Evolutionary conservation across 768 basidiomycete genomes (phyloP), one percentile per base, ranked within the genome.

Genomic region (Dacryopinax spathularia): DNA sequence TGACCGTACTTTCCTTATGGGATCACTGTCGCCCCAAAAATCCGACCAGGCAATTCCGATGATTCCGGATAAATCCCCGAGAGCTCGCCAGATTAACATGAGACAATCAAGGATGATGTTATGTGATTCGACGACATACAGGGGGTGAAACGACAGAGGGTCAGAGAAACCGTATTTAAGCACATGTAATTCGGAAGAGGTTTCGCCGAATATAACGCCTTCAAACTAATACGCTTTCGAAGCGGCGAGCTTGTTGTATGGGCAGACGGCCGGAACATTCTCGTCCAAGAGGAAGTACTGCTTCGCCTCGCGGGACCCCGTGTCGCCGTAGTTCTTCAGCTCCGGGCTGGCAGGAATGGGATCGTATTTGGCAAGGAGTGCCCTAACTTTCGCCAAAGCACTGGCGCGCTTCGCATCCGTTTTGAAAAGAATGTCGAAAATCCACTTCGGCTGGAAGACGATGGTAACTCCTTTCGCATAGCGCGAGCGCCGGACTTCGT

Each of bases 361-460:
- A 44, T 44, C 43, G 43, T 10, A 44, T 20, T 44, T 44, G 43
- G 43, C 43, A 9, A 44, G 43, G 13, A 44, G 43, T 9, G 43
- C 43, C 43, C 43, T 13, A 12, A 44, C 43, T 22, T 44, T 44
- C 10, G 43, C 43, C 43, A 44, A 20, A 22, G 43, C 43, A 12
- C 43, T 22, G 25, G 43, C 43, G 9, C 43, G 43, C 43, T 44
- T 44, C 43, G 43, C 43, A 9, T 44, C 43, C 13, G 43, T 15
- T 7, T 22, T 44, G 43, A 44, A 44, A 20, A 44, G 43, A 20
- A 44, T 44, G 43, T 44, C 43, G 43, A 44, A 44, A 22, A 44
- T 44, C 43, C 43, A 44, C 22, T 44, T 44, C 43, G 43, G 43
- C 43, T 44, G 43, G 43, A 44, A 44, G 43, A 44, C 43, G n/a